These are phyloP conservation scores for Pezizomycotina sp. DNA, from an alignment of 2,329 filamentous ascomycete genomes.

Conservation along the genomic window DNA sequence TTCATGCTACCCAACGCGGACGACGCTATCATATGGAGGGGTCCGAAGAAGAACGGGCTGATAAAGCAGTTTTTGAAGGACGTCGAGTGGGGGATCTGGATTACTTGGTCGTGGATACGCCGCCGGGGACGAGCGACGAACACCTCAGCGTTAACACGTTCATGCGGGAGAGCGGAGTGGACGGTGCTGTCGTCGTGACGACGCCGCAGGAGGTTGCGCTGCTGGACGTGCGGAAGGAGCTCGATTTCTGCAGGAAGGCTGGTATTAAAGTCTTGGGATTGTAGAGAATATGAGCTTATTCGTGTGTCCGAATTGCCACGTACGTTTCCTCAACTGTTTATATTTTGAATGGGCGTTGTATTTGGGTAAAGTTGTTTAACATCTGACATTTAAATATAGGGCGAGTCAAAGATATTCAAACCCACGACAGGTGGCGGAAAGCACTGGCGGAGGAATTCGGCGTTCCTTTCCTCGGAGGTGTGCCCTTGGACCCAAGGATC, in stretches of 20 bases:
- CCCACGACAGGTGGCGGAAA: slow-evolving; percentile 78
- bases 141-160: slow-evolving; percentile 87
- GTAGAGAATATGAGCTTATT: slow-evolving; percentile 98
- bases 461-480: slow-evolving; percentile 74
- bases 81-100: slow-evolving; percentile 92
- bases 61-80: slow-evolving; percentile 98
- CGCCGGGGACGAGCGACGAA: slow-evolving; percentile 87
- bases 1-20: slow-evolving; percentile 93
- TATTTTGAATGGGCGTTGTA: not conserved
- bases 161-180: slow-evolving; percentile 76
- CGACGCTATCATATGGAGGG: slow-evolving; percentile 93
- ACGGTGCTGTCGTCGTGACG: slow-evolving; percentile 82
- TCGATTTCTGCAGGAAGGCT: slow-evolving; percentile 92
- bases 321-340: slow-evolving; percentile 31
- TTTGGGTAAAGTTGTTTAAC: not conserved
- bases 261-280: slow-evolving; percentile 69
- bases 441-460: slow-evolving; percentile 69
- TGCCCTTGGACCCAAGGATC: slow-evolving; percentile 83
- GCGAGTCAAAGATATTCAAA: slow-evolving; percentile 57
- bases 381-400: too few species aligned
- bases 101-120: slow-evolving; percentile 84
- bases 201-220: slow-evolving; percentile 89
- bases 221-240: slow-evolving; percentile 88
- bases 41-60: slow-evolving; percentile 93
- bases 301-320: slow-evolving; percentile 77